Percentiles rank a stretch among this genome's conserved stretches.
These are phyloP conservation scores for Erysimum pusillum DNA, from an alignment of 441 rosid genomes.

Conservation along the genomic window DNA sequence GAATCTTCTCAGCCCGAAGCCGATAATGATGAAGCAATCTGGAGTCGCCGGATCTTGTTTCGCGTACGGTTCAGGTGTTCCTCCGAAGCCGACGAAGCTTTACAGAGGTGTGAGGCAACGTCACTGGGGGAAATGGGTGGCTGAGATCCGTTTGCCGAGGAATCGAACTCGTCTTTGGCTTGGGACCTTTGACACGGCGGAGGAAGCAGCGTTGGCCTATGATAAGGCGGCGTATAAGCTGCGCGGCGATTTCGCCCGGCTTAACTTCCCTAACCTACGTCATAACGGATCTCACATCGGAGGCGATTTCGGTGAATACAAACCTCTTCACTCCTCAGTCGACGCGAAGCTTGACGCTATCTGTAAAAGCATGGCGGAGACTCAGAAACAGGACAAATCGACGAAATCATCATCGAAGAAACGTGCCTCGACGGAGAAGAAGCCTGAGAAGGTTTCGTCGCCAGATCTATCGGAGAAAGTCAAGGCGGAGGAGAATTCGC, in stretches of 20 bases:
- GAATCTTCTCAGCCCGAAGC: constrained; percentile 51
- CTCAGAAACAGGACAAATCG: constrained; percentile 55
- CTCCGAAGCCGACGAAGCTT: constrained; percentile 60
- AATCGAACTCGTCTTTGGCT: constrained; percentile 76
- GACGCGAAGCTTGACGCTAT: constrained; percentile 77
- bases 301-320: constrained; percentile 68
- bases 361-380: constrained; percentile 61
- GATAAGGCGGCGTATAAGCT: constrained; percentile 70
- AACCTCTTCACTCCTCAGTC: constrained; percentile 71
- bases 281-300: constrained; percentile 61
- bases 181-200: constrained; percentile 73
- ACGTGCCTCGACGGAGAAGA: constrained; percentile 7
- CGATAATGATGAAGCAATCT: constrained; percentile 57
- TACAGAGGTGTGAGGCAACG: constrained; percentile 74
- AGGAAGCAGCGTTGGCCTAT: constrained; percentile 75
- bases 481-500: too few relatives aligned
- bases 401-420: constrained; percentile 50
- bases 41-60: constrained; percentile 47
- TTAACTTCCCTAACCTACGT: constrained; percentile 68
- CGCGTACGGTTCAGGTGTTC: constrained; percentile 19
- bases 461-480: too few relatives aligned
- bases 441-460: too few relatives aligned
- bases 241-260: constrained; percentile 69
- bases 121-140: constrained; percentile 83
- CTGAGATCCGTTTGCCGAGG: constrained; percentile 75